These are phyloP conservation scores for Xerophyta viscosa DNA, from an alignment of 106 monocot genomes.

Conservation along the genomic window DNA sequence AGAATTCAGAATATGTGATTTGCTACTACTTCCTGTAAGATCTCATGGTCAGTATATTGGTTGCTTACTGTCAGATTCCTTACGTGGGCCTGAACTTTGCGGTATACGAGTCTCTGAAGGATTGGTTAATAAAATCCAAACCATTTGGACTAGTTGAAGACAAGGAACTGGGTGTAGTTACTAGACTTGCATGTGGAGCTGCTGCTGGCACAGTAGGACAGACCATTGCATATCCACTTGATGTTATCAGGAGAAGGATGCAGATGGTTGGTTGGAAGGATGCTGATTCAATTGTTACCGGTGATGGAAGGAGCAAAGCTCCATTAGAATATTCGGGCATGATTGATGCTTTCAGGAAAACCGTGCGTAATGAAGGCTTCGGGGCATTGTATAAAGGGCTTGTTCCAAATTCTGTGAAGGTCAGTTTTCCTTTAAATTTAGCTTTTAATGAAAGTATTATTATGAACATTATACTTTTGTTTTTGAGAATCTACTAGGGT, in stretches of 20 bases:
- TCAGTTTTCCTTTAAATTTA: slow-evolving; percentile 2
- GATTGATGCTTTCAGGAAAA: slow-evolving; percentile 85
- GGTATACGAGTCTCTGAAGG: slow-evolving; percentile 84
- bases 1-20: no score
- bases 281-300: slow-evolving; percentile 52
- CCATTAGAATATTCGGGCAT: slow-evolving; percentile 68
- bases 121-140: slow-evolving; percentile 54
- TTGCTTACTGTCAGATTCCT: slow-evolving; percentile 85
- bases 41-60: no score
- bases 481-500: no score
- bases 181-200: slow-evolving; percentile 70
- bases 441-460: neutral
- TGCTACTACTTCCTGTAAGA: no score
- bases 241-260: slow-evolving; percentile 84
- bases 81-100: slow-evolving; percentile 83
- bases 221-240: slow-evolving; percentile 87
- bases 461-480: no score
- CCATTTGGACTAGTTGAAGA: slow-evolving; percentile 43
- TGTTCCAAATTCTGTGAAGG: slow-evolving; percentile 86
- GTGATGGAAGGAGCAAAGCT: slow-evolving; percentile 30
- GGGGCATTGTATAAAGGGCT: slow-evolving; percentile 84
- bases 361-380: slow-evolving; percentile 68
- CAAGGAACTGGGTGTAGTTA: slow-evolving; percentile 46
- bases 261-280: slow-evolving; percentile 92
- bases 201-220: slow-evolving; percentile 76